Evolutionary conservation across 192 early-diverging fungal genomes (phyloP).

Genomic region (Coemansia sp.): DNA sequence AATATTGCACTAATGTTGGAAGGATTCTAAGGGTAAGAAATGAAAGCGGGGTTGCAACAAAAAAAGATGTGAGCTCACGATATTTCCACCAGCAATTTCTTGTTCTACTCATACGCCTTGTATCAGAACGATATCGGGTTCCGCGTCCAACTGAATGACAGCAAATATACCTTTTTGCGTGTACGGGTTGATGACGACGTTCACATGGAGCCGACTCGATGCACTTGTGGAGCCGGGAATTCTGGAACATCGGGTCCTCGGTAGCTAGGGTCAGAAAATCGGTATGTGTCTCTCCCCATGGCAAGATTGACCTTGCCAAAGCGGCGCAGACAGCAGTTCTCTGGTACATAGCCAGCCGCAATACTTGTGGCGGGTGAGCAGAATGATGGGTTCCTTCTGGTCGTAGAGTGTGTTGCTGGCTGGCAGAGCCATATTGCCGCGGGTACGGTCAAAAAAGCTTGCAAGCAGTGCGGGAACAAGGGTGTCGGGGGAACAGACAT

Average conservation of each 20-base stretch:
- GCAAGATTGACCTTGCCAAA: constrained; percentile 14
- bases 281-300: constrained; percentile 46
- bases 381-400: constrained; percentile 58
- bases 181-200: constrained; percentile 24
- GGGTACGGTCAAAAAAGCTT: too few relatives aligned
- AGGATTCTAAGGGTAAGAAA: too few relatives aligned
- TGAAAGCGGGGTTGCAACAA: too few relatives aligned
- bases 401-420: constrained; percentile 48
- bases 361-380: constrained; percentile 56
- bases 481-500: too few relatives aligned
- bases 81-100: too few relatives aligned
- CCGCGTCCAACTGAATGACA: not conserved
- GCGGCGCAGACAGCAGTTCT: constrained; percentile 41
- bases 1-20: too few relatives aligned
- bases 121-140: constrained; percentile 16
- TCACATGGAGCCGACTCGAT: constrained; percentile 34
- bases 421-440: too few relatives aligned
- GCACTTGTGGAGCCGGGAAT: constrained; percentile 13
- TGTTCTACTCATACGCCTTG: not conserved
- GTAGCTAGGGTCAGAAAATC: constrained; percentile 45
- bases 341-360: constrained; percentile 34
- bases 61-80: too few relatives aligned
- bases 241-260: constrained; percentile 39
- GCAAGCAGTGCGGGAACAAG: too few relatives aligned
- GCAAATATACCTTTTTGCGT: constrained; percentile 6